phyloP scores from a whole-genome alignment of 805 yeast genomes.

The Ogataea degrootiae region DNA sequence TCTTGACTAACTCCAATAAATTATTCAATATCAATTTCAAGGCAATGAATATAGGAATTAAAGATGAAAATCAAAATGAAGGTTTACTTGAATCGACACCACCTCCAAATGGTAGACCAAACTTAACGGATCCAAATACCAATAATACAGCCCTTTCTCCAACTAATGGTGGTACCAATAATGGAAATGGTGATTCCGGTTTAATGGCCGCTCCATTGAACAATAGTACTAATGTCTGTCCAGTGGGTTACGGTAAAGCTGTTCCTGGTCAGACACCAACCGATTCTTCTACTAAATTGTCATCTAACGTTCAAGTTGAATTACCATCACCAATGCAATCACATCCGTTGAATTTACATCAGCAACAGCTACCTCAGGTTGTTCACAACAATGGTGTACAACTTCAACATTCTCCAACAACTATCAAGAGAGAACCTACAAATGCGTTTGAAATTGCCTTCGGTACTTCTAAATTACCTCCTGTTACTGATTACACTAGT shows the following conservation, averaged over 20 bases:
- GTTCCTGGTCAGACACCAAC: slow-evolving; percentile 5
- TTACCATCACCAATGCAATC: slow-evolving; percentile 1
- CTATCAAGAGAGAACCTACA: slow-evolving; percentile 19
- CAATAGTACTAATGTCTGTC: background rate
- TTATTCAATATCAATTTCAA: slow-evolving; percentile 30
- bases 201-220: background rate
- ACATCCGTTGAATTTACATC: slow-evolving; percentile 5
- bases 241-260: background rate
- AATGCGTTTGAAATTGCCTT: slow-evolving; percentile 33
- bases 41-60: slow-evolving; percentile 20
- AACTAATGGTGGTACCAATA: background rate
- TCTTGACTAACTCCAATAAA: slow-evolving; percentile 31
- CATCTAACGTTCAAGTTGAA: slow-evolving; percentile 4
- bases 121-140: background rate
- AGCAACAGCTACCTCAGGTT: slow-evolving; percentile 4
- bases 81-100: slow-evolving; percentile 9
- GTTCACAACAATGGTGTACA: background rate
- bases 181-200: background rate
- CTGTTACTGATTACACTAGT: slow-evolving; percentile 29
- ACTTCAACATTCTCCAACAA: slow-evolving; percentile 2
- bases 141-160: background rate
- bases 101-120: slow-evolving; percentile 1
- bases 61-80: slow-evolving; percentile 9
- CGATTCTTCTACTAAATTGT: slow-evolving; percentile 9
- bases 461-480: slow-evolving; percentile 33